Base-by-base conservation (phyloP, 345 rosid species). In the Erucastrum elatum region DNA sequence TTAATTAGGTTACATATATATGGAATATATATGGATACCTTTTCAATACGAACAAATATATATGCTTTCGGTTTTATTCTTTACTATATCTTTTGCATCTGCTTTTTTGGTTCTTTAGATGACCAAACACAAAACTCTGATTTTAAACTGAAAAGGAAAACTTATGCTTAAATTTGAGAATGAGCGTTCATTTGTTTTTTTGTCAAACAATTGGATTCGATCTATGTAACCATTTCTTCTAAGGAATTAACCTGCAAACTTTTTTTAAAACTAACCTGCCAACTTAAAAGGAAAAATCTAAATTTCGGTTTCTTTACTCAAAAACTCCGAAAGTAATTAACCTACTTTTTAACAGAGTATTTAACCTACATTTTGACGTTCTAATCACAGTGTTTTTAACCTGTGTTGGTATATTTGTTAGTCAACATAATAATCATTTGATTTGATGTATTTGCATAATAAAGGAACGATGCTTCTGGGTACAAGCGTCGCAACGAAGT, bases 391-490 rank as follows among this genome's bases (percentile, higher is more conserved):
- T 11, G 26, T 2, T 1, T 30, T 41, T 41, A 41, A 41, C 13
- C 49, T 41, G 10, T 29, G 13, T 46, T 13, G 17, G 27, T 17
- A 56, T 2, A 21, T 21, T 21, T 21, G 21, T 21, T 21, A 56
- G 61, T 56, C 62, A 44, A 51, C 35, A 70, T 5, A 53, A 35
- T 58, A 71, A 46, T 46, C 13, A 58, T 66, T 31, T 41, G 66
- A 65, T 65, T 71, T 66, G 77, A 71, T 78, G 59, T 56, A 39
- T 13, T 78, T 61, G 15, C 66, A 71, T 10, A 64, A 12, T 37
- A 9, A 70, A 59, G 21, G 21, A 59, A 59, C n/a, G 70, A 63
- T 74, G 64, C 10, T 53, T 74, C 62, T 68, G 5, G 11, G 75
- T 66, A 59, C 68, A 55, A 71, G 55, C 29, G 77, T 72, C 53